Conservation (phyloP, 2,329 filamentous ascomycete species). For the Aspergillus sp. region DNA sequence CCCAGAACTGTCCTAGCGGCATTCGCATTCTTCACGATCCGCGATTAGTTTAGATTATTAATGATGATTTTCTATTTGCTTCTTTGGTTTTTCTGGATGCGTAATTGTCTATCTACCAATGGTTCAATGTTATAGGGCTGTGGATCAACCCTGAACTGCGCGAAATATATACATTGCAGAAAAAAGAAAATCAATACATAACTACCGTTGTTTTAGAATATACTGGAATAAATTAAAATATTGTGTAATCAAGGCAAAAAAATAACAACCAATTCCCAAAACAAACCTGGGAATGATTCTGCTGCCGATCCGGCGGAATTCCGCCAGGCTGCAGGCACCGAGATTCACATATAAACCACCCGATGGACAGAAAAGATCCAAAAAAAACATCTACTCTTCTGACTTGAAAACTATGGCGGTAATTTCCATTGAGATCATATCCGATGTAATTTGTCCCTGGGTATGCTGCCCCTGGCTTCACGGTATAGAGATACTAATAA, state of each 20-base stretch:
- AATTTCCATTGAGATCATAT: background rate
- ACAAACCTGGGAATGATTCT: background rate
- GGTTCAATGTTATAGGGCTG: too few relatives aligned
- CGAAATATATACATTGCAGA: too few relatives aligned
- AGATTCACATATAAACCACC: background rate
- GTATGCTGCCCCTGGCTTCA: background rate
- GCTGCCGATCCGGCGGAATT: background rate
- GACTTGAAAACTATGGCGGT: background rate
- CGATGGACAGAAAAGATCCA: background rate
- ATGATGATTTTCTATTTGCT: too few relatives aligned
- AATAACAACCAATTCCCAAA: background rate
- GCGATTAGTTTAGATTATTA: background rate
- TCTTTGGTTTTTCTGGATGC: too few relatives aligned
- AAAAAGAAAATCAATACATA: too few relatives aligned
- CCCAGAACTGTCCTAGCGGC: background rate
- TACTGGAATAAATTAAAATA: too few relatives aligned
- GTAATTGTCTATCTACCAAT: too few relatives aligned
- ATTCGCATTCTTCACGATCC: background rate
- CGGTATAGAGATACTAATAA: background rate
- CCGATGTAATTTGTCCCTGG: conserved; percentile 5
- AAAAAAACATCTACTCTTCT: background rate
- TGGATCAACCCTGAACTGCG: too few relatives aligned
- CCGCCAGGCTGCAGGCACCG: background rate
- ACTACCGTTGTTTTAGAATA: too few relatives aligned
- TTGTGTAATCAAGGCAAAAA: too few relatives aligned